A percentile compares a stretch with the other conserved stretches of the same genome.
These are phyloP conservation scores for Fusarium neocosmosporiellum DNA, from an alignment of 2,329 filamentous ascomycete genomes.

Conservation along the genomic window DNA sequence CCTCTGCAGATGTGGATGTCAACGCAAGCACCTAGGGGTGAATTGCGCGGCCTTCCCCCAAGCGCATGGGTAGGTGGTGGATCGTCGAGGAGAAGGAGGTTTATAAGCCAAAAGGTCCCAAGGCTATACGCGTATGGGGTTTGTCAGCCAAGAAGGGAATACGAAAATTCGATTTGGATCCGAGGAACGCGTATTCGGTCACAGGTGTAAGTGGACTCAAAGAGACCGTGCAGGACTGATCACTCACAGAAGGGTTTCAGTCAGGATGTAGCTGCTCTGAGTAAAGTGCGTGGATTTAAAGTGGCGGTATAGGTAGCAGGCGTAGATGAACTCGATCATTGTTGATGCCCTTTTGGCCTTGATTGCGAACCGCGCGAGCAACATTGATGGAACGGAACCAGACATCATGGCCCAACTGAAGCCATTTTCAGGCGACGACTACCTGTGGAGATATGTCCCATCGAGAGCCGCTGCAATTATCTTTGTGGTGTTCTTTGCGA, in stretches of 20 bases:
- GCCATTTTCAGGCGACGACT: not conserved
- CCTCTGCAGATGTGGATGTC: not conserved
- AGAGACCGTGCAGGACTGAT: not conserved
- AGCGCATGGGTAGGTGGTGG: not conserved
- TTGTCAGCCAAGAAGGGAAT: not conserved
- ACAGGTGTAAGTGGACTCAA: not conserved
- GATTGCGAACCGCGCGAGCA: not conserved
- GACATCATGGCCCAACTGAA: not conserved
- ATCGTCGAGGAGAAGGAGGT: not conserved
- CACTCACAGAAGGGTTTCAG: not conserved
- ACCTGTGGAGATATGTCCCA: not conserved
- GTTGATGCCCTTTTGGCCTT: not conserved
- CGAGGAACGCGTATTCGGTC: constrained; percentile 34
- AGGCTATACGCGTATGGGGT: constrained; percentile 32
- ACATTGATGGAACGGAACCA: not conserved
- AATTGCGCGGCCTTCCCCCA: constrained; percentile 2
- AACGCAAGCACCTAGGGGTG: constrained; percentile 1
- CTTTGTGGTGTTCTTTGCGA: not conserved
- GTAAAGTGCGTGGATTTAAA: not conserved
- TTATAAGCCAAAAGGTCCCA: not conserved
- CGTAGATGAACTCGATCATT: not conserved
- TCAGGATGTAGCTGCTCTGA: not conserved
- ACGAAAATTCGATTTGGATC: constrained; percentile 28
- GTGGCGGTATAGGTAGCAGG: not conserved
- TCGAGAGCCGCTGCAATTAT: not conserved